Base-by-base conservation (phyloP, 2,329 filamentous ascomycete species). In the Venturia asperata region DNA sequence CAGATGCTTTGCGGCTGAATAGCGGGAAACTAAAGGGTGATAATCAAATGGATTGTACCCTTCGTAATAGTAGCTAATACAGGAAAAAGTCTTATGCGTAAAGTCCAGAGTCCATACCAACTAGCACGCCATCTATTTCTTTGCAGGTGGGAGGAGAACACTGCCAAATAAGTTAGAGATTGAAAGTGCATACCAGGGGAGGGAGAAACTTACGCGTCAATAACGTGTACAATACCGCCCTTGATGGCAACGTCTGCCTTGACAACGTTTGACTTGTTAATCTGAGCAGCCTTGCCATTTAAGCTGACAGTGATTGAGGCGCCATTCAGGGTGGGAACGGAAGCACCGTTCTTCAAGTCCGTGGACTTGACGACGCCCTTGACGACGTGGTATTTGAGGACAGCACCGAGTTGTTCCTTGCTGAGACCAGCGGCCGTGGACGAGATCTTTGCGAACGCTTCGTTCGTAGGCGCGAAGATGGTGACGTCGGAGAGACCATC, bases 171-270 rank as follows among this genome's bases (percentile, higher is more conserved):
- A 9, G 49, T 56, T 19, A 56, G 30, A 9, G 11, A 55, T 15
- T 30, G 5, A 19, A 17, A 9, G 1, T 2, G 24, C 13, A 11
- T 6, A 34, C 3, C 19, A 10, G n/a, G 27, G 3, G 6, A 41
- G 10, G 19, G 45, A 21, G n/a, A 64, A 21, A 73, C 80, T 72
- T 73, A 83, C 82, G 78, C 77, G 70, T 88, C 84, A 15, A 79
- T 78, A 42, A 84, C 81, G 67, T 84, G 77, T 5, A 81, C 71
- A 13, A 81, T 78, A 71, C 79, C 79, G 3, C 45, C 45, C 30
- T 39, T 58, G 15, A 58, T 43, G 24, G 49, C 30, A 13, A 64
- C 49, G 24, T 64, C 49, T 6, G 63, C 49, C 37, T 56, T 56
- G 9, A 64, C 37, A 3, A 64, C 63, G 10, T 60, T 64, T 37